A percentile compares a stretch with the other conserved stretches of the same genome.
phyloP scores from a whole-genome alignment of 345 rosid species.

The Euclidium syriacum region DNA sequence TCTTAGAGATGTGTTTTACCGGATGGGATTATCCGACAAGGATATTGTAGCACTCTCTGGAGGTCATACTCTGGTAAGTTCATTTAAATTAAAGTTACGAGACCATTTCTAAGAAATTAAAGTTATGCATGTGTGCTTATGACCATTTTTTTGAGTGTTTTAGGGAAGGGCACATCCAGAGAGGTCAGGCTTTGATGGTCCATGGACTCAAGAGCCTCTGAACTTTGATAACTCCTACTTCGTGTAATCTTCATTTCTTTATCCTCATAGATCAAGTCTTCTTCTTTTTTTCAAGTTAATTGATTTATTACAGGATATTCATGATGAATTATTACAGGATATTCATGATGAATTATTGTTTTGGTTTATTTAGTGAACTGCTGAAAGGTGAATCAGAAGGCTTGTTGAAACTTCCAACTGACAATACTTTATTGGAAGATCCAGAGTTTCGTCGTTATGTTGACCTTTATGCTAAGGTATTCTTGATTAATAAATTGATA shows the following conservation, averaged over 20 bases:
- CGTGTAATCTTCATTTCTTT: constrained; percentile 46
- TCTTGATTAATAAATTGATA: neutral
- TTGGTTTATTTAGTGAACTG: constrained; percentile 51
- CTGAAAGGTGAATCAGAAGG: constrained; percentile 76
- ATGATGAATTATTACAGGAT: neutral
- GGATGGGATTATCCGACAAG: constrained; percentile 87
- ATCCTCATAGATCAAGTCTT: neutral
- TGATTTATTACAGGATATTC: neutral
- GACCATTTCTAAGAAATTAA: too few species aligned
- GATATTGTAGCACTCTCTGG: constrained; percentile 70
- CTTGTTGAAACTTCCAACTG: constrained; percentile 81
- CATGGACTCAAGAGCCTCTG: constrained; percentile 92
- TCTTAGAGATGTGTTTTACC: constrained; percentile 73
- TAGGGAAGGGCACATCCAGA: constrained; percentile 94
- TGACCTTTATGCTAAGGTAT: constrained; percentile 83
- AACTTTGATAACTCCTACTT: constrained; percentile 94
- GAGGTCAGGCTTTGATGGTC: constrained; percentile 94
- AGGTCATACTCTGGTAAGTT: constrained; percentile 36
- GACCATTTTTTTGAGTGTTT: constrained; percentile 13
- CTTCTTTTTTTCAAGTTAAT: neutral
- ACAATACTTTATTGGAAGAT: constrained; percentile 65
- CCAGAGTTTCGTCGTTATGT: constrained; percentile 63
- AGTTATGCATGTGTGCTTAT: neutral
- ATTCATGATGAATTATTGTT: neutral
- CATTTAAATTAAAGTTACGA: too few species aligned